phyloP scores from a whole-genome alignment of 768 basidiomycete genomes.

The Russula foetens region DNA sequence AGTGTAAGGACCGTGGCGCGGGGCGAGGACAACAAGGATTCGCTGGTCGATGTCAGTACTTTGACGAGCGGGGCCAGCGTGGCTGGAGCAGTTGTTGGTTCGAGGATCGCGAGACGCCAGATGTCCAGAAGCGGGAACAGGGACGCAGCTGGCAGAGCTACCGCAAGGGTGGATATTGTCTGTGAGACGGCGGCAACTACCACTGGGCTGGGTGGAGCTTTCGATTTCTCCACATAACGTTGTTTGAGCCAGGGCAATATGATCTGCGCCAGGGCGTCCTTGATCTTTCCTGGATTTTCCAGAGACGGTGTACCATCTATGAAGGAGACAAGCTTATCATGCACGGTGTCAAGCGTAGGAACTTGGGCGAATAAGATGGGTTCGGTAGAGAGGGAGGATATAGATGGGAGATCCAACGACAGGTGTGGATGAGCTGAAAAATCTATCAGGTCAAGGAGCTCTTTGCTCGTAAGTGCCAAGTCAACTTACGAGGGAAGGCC shows the following conservation, averaged over 20 bases:
- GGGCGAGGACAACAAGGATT: constrained; percentile 23
- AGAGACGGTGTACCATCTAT: constrained; percentile 41
- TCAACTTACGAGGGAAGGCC: constrained; percentile 68
- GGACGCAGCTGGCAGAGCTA: constrained; percentile 41
- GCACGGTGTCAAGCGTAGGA: constrained; percentile 57
- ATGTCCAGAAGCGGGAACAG: constrained; percentile 81
- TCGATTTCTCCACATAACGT: constrained; percentile 35
- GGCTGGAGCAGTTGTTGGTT: constrained; percentile 32
- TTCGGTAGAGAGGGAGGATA: constrained; percentile 55
- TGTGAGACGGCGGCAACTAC: constrained; percentile 30
- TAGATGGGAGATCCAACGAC: constrained; percentile 46
- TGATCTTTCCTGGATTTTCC: constrained; percentile 32
- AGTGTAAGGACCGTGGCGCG: constrained; percentile 54
- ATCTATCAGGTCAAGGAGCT: not conserved
- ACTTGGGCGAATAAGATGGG: constrained; percentile 72
- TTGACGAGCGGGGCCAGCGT: constrained; percentile 41
- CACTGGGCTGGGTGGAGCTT: constrained; percentile 15
- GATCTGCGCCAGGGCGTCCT: constrained; percentile 38
- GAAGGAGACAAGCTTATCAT: constrained; percentile 53
- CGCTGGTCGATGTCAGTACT: constrained; percentile 29
- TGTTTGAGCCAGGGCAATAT: constrained; percentile 61
- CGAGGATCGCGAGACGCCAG: constrained; percentile 71
- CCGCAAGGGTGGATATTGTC: constrained; percentile 35
- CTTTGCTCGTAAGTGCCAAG: not conserved
- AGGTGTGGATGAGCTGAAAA: constrained; percentile 67